phyloP scores from a whole-genome alignment of 2,329 filamentous ascomycete genomes.

The Paraconiothyrium sp. region DNA sequence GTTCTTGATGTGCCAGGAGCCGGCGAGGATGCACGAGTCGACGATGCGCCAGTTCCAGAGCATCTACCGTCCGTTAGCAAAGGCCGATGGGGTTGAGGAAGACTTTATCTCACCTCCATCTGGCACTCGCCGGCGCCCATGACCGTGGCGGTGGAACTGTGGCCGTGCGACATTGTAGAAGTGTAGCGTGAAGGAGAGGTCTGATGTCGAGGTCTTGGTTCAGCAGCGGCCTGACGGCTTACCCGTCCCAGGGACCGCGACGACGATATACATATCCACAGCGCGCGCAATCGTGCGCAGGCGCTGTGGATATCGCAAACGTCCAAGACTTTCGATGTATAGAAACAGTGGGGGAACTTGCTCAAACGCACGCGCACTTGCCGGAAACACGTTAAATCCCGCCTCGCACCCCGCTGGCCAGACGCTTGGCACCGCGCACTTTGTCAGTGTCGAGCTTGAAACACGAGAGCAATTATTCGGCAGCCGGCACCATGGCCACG shows the following conservation, averaged over 20 bases:
- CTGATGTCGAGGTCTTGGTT: conserved; percentile 3
- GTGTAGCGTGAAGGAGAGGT: neutral
- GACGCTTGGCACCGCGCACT: conserved; percentile 9
- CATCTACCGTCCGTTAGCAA: conserved; percentile 64
- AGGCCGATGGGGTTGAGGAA: neutral
- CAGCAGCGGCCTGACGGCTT: neutral
- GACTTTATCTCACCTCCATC: conserved; percentile 47
- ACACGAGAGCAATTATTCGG: conserved; percentile 6
- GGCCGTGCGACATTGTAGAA: conserved; percentile 27
- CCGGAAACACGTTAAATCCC: neutral
- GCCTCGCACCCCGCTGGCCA: neutral
- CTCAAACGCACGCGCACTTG: conserved; percentile 41
- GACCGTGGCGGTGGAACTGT: conserved; percentile 23
- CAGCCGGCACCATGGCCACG: neutral
- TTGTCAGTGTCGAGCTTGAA: neutral
- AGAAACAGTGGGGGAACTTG: conserved; percentile 42
- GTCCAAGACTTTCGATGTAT: conserved; percentile 20
- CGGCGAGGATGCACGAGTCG: conserved; percentile 75
- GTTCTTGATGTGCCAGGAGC: conserved; percentile 75
- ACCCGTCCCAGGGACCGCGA: neutral
- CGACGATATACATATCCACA: conserved; percentile 21
- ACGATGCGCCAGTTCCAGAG: conserved; percentile 82
- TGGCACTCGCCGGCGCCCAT: conserved; percentile 44
- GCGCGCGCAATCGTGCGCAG: conserved; percentile 9
- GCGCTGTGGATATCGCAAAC: conserved; percentile 17